Evolutionary conservation across 306 rosid genomes (phyloP).

Genomic region (Fragaria nilgerrensis): DNA sequence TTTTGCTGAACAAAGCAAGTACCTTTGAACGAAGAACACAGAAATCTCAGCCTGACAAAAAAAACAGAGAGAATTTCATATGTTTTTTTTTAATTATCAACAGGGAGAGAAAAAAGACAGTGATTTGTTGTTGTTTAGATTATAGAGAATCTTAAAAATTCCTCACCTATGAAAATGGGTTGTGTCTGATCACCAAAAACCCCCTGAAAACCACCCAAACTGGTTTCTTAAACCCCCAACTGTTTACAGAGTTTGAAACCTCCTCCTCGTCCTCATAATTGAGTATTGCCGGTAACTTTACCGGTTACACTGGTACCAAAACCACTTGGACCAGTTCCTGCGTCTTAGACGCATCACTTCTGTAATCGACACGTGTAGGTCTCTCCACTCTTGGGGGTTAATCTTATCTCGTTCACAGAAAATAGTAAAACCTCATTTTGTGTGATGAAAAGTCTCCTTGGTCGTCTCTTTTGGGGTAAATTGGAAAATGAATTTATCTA

Average conservation of each 20-base stretch:
- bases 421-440: conserved; percentile 6
- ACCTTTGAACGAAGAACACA: not conserved
- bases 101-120: not conserved
- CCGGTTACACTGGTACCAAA: conserved; percentile 41
- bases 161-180: conserved; percentile 43
- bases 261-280: conserved; percentile 27
- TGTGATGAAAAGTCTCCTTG: not conserved
- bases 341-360: conserved; percentile 33
- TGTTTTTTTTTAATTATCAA: not conserved
- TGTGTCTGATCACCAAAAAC: conserved; percentile 51
- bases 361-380: conserved; percentile 48
- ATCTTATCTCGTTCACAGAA: conserved; percentile 51
- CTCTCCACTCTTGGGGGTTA: conserved; percentile 42
- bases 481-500: not conserved
- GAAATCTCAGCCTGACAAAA: not conserved
- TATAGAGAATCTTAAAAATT: conserved; percentile 10
- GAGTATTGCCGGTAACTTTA: conserved; percentile 33
- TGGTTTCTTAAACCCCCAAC: conserved; percentile 57
- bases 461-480: not conserved
- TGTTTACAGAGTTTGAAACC: conserved; percentile 44
- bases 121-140: not conserved
- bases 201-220: conserved; percentile 44
- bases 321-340: conserved; percentile 50
- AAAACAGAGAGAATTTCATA: not conserved
- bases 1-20: not conserved